Evolutionary conservation across 2,329 filamentous ascomycete species (phyloP).

Genomic region (Coniosporium tulheliwenetii): DNA sequence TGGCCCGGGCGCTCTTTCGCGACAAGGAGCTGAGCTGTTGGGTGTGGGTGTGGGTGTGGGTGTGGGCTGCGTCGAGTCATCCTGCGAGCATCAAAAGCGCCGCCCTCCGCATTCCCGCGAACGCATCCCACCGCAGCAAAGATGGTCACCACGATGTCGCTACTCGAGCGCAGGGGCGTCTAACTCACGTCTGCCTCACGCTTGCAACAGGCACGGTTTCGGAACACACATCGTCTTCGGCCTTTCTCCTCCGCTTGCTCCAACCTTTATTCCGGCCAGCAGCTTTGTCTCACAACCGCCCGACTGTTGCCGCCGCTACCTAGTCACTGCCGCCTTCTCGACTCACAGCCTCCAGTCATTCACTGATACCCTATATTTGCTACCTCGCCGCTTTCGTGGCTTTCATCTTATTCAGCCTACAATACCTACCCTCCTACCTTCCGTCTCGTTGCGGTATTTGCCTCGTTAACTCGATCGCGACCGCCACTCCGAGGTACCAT

Average conservation of each 20-base stretch:
- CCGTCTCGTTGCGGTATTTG: slow-evolving; percentile 6
- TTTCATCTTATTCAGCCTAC: not conserved
- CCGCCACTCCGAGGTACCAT: slow-evolving; percentile 8
- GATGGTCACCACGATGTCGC: slow-evolving; percentile 18
- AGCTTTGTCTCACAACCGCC: slow-evolving; percentile 9
- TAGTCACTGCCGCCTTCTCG: slow-evolving; percentile 9
- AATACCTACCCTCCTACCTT: not conserved
- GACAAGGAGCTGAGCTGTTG: no score
- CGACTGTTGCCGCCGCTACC: slow-evolving; percentile 6
- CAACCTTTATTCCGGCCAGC: slow-evolving; percentile 8
- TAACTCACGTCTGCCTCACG: slow-evolving; percentile 6
- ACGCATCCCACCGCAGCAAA: slow-evolving; percentile 3
- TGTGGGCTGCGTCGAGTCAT: not conserved
- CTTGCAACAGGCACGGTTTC: slow-evolving; percentile 8
- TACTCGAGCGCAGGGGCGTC: slow-evolving; percentile 14
- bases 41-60: no score
- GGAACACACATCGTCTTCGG: slow-evolving; percentile 12
- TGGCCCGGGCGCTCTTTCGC: no score
- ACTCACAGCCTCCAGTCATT: slow-evolving; percentile 9
- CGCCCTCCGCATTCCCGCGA: not conserved
- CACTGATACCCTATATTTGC: slow-evolving; percentile 6
- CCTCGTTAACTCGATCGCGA: slow-evolving; percentile 15
- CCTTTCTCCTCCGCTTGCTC: slow-evolving; percentile 7
- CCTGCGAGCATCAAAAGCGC: not conserved
- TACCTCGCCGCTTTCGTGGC: slow-evolving; percentile 4